Conservation (phyloP, 2,329 filamentous ascomycete genomes). For the Paramyrothecium sp. region DNA sequence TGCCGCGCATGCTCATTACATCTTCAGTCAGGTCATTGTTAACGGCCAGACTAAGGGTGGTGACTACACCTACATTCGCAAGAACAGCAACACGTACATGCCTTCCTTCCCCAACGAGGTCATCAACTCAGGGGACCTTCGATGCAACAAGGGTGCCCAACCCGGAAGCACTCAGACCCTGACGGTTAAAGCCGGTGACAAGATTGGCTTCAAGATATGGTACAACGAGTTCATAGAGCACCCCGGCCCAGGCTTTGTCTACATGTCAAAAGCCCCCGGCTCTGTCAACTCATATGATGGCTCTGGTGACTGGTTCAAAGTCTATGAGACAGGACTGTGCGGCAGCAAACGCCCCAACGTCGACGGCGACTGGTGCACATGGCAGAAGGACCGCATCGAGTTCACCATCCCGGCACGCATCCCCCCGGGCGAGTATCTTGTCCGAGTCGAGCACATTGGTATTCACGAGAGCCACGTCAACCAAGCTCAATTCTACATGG, state of each 20-base stretch:
- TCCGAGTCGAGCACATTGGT: slow-evolving; percentile 30
- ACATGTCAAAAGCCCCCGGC: slow-evolving; percentile 12
- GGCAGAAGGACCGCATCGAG: slow-evolving; percentile 28
- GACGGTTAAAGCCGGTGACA: slow-evolving; percentile 12
- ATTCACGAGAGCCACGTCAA: slow-evolving; percentile 33
- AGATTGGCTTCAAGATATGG: slow-evolving; percentile 10
- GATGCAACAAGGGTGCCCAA: slow-evolving; percentile 7
- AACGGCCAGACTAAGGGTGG: slow-evolving; percentile 15
- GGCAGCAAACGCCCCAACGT: slow-evolving; percentile 7
- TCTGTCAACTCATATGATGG: slow-evolving; percentile 18
- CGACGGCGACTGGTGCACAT: slow-evolving; percentile 13
- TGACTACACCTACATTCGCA: slow-evolving; percentile 15
- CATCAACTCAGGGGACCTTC: slow-evolving; percentile 9
- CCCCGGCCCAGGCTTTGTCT: slow-evolving; percentile 15
- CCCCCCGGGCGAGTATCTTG: neutral
- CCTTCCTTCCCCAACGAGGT: slow-evolving; percentile 12
- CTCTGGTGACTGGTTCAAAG: slow-evolving; percentile 28
- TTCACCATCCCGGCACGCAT: neutral
- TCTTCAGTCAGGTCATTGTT: slow-evolving; percentile 17
- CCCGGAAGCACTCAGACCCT: slow-evolving; percentile 5
- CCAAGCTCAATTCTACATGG: slow-evolving; percentile 36
- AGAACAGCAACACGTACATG: slow-evolving; percentile 13
- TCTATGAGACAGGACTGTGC: slow-evolving; percentile 24
- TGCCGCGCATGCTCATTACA: slow-evolving; percentile 15
- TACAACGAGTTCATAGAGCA: slow-evolving; percentile 13